Percentiles rank a stretch among this genome's conserved stretches.
Conservation (phyloP, 2,329 filamentous ascomycete species). For the Amesomyces nigricolor region DNA sequence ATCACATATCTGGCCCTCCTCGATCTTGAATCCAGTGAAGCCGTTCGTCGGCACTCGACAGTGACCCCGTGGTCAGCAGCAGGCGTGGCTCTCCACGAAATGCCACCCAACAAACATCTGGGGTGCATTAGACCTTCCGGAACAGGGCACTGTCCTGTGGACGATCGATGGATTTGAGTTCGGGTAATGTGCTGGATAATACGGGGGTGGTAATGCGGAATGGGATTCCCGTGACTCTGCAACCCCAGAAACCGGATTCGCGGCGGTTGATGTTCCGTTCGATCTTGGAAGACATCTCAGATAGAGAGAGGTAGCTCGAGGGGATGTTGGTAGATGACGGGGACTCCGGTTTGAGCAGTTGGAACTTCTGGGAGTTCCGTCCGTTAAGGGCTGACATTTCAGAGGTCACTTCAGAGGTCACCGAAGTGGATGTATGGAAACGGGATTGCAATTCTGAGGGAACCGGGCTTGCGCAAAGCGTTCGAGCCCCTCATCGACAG, state of each 20-base stretch:
- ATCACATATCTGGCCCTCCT: slow-evolving; percentile 5
- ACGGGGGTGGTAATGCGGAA: slow-evolving; percentile 20
- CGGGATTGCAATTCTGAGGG: not conserved
- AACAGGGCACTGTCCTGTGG: slow-evolving; percentile 11
- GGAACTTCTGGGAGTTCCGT: not conserved
- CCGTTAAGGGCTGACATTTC: no score
- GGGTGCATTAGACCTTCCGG: slow-evolving; percentile 15
- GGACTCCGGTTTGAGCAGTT: no score
- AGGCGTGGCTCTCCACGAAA: slow-evolving; percentile 15
- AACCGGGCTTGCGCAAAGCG: no score
- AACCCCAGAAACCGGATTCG: slow-evolving; percentile 19
- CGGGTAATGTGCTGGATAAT: slow-evolving; percentile 24
- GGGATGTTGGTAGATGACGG: no score
- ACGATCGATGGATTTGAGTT: slow-evolving; percentile 17
- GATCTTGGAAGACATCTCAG: slow-evolving; percentile 5
- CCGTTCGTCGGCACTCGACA: slow-evolving; percentile 5
- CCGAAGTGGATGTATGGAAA: not conserved
- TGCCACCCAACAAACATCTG: slow-evolving; percentile 16
- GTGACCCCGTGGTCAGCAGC: slow-evolving; percentile 15
- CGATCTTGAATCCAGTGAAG: slow-evolving; percentile 14
- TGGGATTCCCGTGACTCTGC: slow-evolving; percentile 15
- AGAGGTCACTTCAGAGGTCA: no score
- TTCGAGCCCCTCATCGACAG: no score
- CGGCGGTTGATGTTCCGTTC: slow-evolving; percentile 20
- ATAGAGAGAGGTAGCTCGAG: not conserved